These are phyloP conservation scores for Ogataea dorogensis DNA, from an alignment of 805 yeast species.

Conservation along the genomic window DNA sequence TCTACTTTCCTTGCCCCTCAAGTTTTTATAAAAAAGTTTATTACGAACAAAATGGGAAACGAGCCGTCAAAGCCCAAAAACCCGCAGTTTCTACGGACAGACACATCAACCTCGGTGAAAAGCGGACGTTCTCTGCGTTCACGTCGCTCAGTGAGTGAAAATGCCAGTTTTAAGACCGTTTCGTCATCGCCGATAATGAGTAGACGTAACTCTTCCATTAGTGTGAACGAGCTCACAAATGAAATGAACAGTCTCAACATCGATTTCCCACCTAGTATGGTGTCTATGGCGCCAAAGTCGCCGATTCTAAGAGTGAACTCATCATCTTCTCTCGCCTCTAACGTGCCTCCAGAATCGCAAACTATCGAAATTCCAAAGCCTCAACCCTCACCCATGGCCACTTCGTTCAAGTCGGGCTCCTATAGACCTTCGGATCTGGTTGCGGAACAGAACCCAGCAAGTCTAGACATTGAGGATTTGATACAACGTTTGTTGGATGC, in stretches of 20 bases:
- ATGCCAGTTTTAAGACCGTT: conserved; percentile 21
- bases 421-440: conserved; percentile 3
- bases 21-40: conserved; percentile 9
- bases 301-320: conserved; percentile 35
- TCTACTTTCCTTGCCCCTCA: conserved; percentile 12
- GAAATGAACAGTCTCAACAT: conserved; percentile 21
- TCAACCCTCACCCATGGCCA: conserved; percentile 10
- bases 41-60: conserved; percentile 31
- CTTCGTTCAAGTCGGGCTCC: conserved; percentile 10
- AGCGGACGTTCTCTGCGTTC: conserved; percentile 33
- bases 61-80: conserved; percentile 33
- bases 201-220: conserved; percentile 27
- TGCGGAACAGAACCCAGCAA: conserved; percentile 10
- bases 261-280: conserved; percentile 36
- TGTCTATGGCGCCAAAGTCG: conserved; percentile 32
- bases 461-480: conserved; percentile 64
- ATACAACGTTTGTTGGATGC: conserved; percentile 92
- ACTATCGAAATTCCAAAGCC: conserved; percentile 9
- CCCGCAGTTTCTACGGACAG: conserved; percentile 31
- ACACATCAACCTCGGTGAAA: conserved; percentile 31
- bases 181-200: conserved; percentile 27
- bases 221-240: conserved; percentile 20
- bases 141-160: conserved; percentile 26
- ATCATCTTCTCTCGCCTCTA: conserved; percentile 26
- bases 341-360: conserved; percentile 9